A percentile compares a stretch with the other conserved stretches of the same genome.
These are phyloP conservation scores for Vigna unguiculata DNA, from an alignment of 306 rosid species.

Conservation along the genomic window DNA sequence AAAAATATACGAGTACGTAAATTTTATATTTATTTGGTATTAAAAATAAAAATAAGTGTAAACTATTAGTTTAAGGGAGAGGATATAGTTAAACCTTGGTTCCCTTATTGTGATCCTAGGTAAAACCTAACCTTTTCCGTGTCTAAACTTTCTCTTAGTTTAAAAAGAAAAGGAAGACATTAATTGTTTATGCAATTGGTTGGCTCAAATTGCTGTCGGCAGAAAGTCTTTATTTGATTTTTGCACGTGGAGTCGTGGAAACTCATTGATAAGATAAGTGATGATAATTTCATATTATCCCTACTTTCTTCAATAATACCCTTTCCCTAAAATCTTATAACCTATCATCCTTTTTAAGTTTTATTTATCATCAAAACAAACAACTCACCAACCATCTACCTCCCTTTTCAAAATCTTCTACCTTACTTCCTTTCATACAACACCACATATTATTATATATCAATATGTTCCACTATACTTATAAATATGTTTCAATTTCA, in stretches of 20 bases:
- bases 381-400: neutral
- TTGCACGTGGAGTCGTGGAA: neutral
- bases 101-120: no score
- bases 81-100: no score
- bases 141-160: neutral
- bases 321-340: neutral
- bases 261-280: neutral
- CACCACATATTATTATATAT: neutral
- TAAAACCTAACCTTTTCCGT: neutral
- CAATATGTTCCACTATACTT: neutral
- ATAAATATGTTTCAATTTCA: no score
- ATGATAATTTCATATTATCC: neutral
- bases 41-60: no score
- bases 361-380: neutral
- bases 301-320: neutral
- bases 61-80: no score
- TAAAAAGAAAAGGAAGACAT: neutral
- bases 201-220: neutral
- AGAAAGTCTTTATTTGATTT: slow-evolving; percentile 7
- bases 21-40: no score
- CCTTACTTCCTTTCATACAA: neutral
- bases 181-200: neutral
- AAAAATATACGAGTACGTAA: no score
- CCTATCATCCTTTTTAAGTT: neutral
- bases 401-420: neutral